Conservation (phyloP, 495 filamentous ascomycete genomes). For the Penicillium antarcticum region DNA sequence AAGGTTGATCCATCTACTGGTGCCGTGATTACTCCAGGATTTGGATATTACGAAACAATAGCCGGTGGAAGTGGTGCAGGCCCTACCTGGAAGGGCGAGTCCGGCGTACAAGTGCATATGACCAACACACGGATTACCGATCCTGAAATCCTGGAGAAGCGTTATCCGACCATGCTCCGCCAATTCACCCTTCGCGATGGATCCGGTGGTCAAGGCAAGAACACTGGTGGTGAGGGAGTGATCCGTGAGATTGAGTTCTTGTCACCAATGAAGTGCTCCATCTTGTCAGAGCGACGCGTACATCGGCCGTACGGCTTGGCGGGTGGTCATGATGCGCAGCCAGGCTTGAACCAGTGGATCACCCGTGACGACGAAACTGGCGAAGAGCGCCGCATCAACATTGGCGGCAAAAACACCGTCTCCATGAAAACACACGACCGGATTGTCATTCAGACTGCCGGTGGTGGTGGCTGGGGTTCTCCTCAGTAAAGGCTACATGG, state of each 20-base stretch:
- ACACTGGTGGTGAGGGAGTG: slow-evolving; percentile 86
- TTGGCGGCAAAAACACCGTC: slow-evolving; percentile 93
- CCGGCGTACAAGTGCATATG: slow-evolving; percentile 94
- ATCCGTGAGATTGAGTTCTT: slow-evolving; percentile 94
- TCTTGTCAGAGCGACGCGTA: slow-evolving; percentile 82
- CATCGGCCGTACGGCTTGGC: slow-evolving; percentile 85
- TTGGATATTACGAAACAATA: slow-evolving; percentile 98
- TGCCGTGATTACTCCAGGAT: slow-evolving; percentile 69
- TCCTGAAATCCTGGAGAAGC: slow-evolving; percentile 88
- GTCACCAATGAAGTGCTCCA: slow-evolving; percentile 81
- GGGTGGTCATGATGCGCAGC: slow-evolving; percentile 77
- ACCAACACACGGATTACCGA: slow-evolving; percentile 99
- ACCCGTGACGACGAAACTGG: slow-evolving; percentile 50
- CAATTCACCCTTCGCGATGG: slow-evolving; percentile 75
- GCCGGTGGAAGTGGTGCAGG: slow-evolving; percentile 90
- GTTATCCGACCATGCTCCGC: slow-evolving; percentile 84
- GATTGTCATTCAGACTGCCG: slow-evolving; percentile 67
- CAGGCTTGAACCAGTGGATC: slow-evolving; percentile 86
- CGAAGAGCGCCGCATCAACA: slow-evolving; percentile 70
- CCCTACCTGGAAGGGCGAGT: slow-evolving; percentile 80
- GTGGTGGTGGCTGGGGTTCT: slow-evolving; percentile 51
- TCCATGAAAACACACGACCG: slow-evolving; percentile 81
- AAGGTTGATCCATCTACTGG: slow-evolving; percentile 68
- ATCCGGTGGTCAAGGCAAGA: slow-evolving; percentile 67
- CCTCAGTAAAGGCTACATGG: slow-evolving; percentile 8